These are phyloP conservation scores for Monosporascus sp. DNA, from an alignment of 2,329 filamentous ascomycete species.

Conservation along the genomic window DNA sequence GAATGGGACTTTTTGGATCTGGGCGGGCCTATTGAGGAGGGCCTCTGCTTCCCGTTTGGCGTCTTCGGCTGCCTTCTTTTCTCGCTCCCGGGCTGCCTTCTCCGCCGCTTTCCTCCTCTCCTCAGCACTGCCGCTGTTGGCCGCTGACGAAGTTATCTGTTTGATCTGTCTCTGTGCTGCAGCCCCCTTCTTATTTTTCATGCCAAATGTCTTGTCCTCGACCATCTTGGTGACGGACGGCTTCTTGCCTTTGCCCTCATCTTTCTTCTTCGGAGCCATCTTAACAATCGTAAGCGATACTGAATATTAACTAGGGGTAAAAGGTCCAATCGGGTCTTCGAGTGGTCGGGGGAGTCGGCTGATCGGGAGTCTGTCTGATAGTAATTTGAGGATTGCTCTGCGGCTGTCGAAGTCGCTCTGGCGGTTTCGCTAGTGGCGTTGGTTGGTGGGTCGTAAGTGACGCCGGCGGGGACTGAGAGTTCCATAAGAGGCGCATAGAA, in stretches of 20 bases:
- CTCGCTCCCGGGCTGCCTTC: slow-evolving; percentile 65
- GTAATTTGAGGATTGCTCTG: background rate
- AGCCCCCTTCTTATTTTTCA: slow-evolving; percentile 99
- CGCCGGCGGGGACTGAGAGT: slow-evolving; percentile 14
- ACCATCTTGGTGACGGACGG: slow-evolving; percentile 56
- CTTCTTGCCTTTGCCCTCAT: slow-evolving; percentile 50
- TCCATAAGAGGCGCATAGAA: slow-evolving; percentile 1
- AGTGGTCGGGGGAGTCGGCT: background rate
- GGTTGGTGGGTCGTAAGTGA: slow-evolving; percentile 19
- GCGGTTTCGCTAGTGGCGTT: background rate
- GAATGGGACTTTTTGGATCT: slow-evolving; percentile 96
- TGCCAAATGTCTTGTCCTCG: slow-evolving; percentile 96
- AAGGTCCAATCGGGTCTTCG: background rate
- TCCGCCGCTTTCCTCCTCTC: slow-evolving; percentile 75
- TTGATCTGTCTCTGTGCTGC: slow-evolving; percentile 87
- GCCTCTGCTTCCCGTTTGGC: slow-evolving; percentile 76
- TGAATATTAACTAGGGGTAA: background rate
- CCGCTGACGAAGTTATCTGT: slow-evolving; percentile 69
- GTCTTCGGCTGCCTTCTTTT: slow-evolving; percentile 85
- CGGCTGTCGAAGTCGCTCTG: background rate
- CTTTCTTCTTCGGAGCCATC: slow-evolving; percentile 68
- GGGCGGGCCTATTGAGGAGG: slow-evolving; percentile 84
- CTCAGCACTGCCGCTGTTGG: slow-evolving; percentile 72
- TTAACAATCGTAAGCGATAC: slow-evolving; percentile 29
- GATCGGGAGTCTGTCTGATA: background rate